phyloP scores from a whole-genome alignment of 2,329 filamentous ascomycete genomes.

The Alternaria triticina region DNA sequence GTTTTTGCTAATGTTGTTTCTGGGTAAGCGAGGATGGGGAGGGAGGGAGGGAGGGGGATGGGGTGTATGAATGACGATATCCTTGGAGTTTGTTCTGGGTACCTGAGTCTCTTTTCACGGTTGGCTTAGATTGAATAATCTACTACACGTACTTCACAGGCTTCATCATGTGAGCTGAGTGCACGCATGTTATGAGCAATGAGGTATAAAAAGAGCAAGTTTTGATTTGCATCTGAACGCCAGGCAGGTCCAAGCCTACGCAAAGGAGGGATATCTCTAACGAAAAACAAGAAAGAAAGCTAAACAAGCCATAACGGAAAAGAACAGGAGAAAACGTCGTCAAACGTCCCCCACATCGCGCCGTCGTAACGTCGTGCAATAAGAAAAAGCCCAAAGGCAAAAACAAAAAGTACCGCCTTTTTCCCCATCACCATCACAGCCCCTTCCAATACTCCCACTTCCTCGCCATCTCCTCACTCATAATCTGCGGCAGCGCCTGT shows the following conservation, averaged over 20 bases:
- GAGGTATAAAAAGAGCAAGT: not conserved
- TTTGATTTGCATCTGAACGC: constrained; percentile 2
- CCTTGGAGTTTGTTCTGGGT: not conserved
- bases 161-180: not conserved
- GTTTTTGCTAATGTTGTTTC: constrained; percentile 79
- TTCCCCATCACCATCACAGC: not conserved
- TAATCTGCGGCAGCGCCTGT: not conserved
- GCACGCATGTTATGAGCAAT: not conserved
- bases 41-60: not conserved
- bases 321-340: not conserved
- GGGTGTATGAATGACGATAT: constrained; percentile 23
- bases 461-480: not conserved
- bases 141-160: not conserved
- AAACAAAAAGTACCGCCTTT: not conserved
- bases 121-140: not conserved
- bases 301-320: not conserved
- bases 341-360: not conserved
- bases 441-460: not conserved
- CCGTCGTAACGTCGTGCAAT: not conserved
- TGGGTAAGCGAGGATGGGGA: not conserved
- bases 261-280: constrained; percentile 13
- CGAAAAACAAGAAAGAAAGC: not conserved
- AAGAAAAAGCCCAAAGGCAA: not conserved
- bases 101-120: not conserved
- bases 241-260: not conserved